Base-by-base conservation (phyloP, 1,284 basidiomycete species). In the Ceratobasidium theobromae region DNA sequence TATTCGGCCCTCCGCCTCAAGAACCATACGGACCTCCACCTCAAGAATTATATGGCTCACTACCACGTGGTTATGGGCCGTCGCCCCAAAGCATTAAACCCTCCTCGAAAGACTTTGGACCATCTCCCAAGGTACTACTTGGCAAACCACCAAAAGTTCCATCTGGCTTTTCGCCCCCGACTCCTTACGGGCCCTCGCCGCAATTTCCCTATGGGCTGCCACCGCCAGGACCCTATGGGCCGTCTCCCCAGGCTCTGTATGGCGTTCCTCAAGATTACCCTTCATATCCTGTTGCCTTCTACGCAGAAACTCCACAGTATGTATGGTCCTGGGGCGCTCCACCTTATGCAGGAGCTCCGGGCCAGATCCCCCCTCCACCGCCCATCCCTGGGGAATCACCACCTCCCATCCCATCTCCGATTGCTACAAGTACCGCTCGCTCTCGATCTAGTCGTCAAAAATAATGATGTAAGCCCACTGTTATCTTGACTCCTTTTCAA, bases 351-450 rank as follows among this genome's bases (percentile, higher is more conserved):
- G 41, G 38, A 41, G 48, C 33, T 18, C 48, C 58, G 4, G 45
- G 38, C 1, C 27, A 25, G 1, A 6, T n/a, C 2, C 57, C 18
- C 6, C 62, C 30, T 23, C 25, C 30, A 12, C 49, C 49, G 14
- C 49, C 49, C 12, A 30, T 23, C 18, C 62, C 48, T 4, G 51
- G 62, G 4, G 51, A 65, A 30, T 65, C 62, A 11, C 62, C 62
- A 18, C 62, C 51, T 18, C 62, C 62, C 4, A 45, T 64, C 38
- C 60, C 60, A 9, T 64, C 60, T 3, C 60, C 60, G 12, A 65
- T 65, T 28, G 62, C 62, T 2, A 65, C 49, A n/a, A 53, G 38
- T 21, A 18, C 52, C 30, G 51, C 49, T 1, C 49, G 14, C 12
- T 53, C 51, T 6, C 35, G 35, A 16, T 38, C 35, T n/a, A n/a